Base-by-base conservation (phyloP, 495 filamentous ascomycete genomes). In the Recurvomyces mirabilis region DNA sequence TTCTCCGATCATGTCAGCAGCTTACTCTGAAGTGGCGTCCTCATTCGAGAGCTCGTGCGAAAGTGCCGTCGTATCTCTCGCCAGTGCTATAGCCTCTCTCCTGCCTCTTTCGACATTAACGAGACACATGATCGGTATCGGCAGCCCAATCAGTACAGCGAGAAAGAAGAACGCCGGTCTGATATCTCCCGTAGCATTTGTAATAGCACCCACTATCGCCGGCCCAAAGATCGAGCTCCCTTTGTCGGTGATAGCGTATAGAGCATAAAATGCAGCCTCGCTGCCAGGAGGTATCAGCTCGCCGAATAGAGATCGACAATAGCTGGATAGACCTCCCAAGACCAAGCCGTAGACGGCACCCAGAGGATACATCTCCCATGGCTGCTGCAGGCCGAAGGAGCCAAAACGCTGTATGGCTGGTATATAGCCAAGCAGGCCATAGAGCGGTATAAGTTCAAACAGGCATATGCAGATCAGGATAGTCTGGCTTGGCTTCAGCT, bases 241-340 rank as follows among this genome's bases (percentile, higher is more conserved):
- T 63, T 98, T 98, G 57, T 98, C 91, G 12, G 91, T 98, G 48
- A 98, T 94, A 4, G 91, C 89, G 54, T 94, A 98, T 1, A 98
- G 73, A 0, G 91, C 87, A 61, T 89, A 98, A 59, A 98, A 98
- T 0, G 91, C 86, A 1, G 91, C 87, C 65, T 98, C 91, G 18
- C 78, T 91, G 10, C 91, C 91, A 0, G 87, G 86, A 18, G 91
- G 91, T 52, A 98, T 81, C 25, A 98, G 70, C 59, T 95, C 86
- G 18, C 87, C 88, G 57, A 81, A 98, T 30, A 98, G 71, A 55
- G 83, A 89, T 12, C 91, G 82, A 55, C 91, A 96, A 60, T 96
- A 94, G 15, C 82, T 84, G 28, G 81, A 86, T n/a, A 98, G 65
- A 0, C 91, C 91, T 13, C 89, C 91, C 40, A 98, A 77, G 3